Conservation (phyloP, 306 rosid genomes). For the Cucumis cinereus region DNA sequence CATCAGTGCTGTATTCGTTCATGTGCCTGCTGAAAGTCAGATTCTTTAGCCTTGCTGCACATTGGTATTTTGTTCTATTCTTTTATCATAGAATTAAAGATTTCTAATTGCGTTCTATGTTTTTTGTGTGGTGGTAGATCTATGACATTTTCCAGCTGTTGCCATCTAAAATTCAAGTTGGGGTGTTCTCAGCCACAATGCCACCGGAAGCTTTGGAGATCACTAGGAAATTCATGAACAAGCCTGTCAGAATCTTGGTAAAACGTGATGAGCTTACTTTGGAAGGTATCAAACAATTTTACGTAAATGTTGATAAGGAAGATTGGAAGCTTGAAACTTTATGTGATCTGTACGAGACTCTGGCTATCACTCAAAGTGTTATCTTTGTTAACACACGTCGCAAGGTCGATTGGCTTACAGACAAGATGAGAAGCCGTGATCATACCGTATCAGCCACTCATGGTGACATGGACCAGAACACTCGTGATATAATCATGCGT, state of each 20-base stretch:
- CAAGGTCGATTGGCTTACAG: slow-evolving; percentile 96
- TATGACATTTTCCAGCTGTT: slow-evolving; percentile 94
- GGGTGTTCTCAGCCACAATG: slow-evolving; percentile 99
- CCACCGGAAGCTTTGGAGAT: slow-evolving; percentile 97
- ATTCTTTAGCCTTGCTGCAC: background rate
- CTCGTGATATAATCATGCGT: slow-evolving; percentile 91
- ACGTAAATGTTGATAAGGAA: slow-evolving; percentile 77
- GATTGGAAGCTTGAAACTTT: slow-evolving; percentile 95
- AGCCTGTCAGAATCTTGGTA: slow-evolving; percentile 88
- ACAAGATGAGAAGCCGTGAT: slow-evolving; percentile 83
- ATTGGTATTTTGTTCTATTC: background rate
- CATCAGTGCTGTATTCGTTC: background rate
- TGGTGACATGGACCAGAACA: slow-evolving; percentile 98
- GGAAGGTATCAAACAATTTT: slow-evolving; percentile 92
- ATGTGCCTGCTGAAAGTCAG: background rate
- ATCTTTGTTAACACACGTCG: slow-evolving; percentile 91
- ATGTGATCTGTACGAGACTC: slow-evolving; percentile 82
- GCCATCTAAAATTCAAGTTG: slow-evolving; percentile 85
- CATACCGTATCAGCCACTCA: slow-evolving; percentile 95
- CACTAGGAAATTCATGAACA: slow-evolving; percentile 92
- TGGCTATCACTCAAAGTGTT: slow-evolving; percentile 93
- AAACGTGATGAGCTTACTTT: slow-evolving; percentile 95
- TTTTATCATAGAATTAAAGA: background rate
- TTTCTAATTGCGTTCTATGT: background rate
- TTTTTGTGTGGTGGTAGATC: slow-evolving; percentile 37